These are phyloP conservation scores for Talaromyces amestolkiae DNA, from an alignment of 2,329 filamentous ascomycete genomes.

Conservation along the genomic window DNA sequence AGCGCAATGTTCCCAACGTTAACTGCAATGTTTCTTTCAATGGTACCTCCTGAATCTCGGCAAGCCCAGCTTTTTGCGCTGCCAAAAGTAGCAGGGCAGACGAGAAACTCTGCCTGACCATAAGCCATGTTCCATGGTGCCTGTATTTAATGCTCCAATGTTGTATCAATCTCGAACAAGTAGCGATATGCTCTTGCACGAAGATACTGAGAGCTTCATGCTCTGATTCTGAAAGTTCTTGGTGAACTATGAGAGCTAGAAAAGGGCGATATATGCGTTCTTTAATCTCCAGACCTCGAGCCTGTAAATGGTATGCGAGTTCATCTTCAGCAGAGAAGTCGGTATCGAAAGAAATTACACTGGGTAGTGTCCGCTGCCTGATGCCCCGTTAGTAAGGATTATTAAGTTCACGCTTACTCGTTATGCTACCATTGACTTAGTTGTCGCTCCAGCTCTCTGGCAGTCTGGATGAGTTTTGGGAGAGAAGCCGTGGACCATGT, in stretches of 20 bases:
- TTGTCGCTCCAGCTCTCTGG: conserved; percentile 5
- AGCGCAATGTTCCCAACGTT: background rate
- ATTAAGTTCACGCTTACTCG: background rate
- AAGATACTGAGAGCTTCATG: background rate
- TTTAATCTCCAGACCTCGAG: background rate
- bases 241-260: background rate
- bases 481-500: background rate
- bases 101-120: background rate
- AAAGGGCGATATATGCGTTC: conserved; percentile 8
- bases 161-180: background rate
- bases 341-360: background rate
- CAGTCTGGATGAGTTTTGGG: background rate
- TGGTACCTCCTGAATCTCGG: background rate
- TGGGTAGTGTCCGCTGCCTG: background rate
- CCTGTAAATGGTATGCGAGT: background rate
- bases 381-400: too few relatives aligned
- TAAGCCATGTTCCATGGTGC: conserved; percentile 9
- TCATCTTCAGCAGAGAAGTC: background rate
- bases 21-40: too few relatives aligned
- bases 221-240: background rate
- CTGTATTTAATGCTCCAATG: background rate
- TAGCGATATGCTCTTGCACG: background rate
- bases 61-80: background rate
- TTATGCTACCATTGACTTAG: conserved; percentile 7
- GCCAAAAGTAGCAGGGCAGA: background rate